A percentile compares a stretch with the other conserved stretches of the same genome.
Conservation (phyloP, 208 protist genomes). For the Borovskyia barvae region DNA sequence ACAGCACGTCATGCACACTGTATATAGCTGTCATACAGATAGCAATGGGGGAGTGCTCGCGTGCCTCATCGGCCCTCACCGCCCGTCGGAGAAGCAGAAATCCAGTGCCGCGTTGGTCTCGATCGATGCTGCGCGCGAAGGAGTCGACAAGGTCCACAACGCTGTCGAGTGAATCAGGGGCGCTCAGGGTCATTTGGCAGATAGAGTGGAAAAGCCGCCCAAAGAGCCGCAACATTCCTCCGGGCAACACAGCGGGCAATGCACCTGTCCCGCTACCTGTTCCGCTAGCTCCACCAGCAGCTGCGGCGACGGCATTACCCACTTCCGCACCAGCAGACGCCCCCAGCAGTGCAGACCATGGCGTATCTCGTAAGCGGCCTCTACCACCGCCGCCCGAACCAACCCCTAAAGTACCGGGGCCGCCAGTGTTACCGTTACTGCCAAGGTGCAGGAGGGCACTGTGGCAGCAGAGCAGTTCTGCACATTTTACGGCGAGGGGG, state of each 20-base stretch:
- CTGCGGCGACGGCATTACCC: not conserved
- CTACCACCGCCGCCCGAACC: constrained; percentile 2
- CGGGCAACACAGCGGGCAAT: constrained; percentile 21
- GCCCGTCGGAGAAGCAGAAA: constrained; percentile 43
- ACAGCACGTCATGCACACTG: constrained; percentile 61
- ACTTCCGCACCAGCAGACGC: constrained; percentile 1
- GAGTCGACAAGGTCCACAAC: constrained; percentile 39
- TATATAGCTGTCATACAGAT: constrained; percentile 64
- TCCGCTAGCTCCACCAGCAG: not conserved
- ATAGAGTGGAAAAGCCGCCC: constrained; percentile 65
- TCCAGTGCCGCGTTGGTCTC: constrained; percentile 29
- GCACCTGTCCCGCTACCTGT: not conserved
- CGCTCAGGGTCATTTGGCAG: constrained; percentile 61
- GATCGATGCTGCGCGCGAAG: constrained; percentile 51
- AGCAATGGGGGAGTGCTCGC: constrained; percentile 64
- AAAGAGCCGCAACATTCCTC: constrained; percentile 82
- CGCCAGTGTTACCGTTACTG: constrained; percentile 29
- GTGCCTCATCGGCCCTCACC: constrained; percentile 31
- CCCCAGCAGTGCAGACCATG: constrained; percentile 12
- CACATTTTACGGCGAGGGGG: constrained; percentile 60
- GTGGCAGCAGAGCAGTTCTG: constrained; percentile 55
- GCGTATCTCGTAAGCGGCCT: constrained; percentile 10
- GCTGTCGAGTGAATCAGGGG: constrained; percentile 23
- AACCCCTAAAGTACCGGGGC: constrained; percentile 4
- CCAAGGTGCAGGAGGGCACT: constrained; percentile 51